Conservation (phyloP, 257 asterid genomes). For the Hygrophila difformis region DNA sequence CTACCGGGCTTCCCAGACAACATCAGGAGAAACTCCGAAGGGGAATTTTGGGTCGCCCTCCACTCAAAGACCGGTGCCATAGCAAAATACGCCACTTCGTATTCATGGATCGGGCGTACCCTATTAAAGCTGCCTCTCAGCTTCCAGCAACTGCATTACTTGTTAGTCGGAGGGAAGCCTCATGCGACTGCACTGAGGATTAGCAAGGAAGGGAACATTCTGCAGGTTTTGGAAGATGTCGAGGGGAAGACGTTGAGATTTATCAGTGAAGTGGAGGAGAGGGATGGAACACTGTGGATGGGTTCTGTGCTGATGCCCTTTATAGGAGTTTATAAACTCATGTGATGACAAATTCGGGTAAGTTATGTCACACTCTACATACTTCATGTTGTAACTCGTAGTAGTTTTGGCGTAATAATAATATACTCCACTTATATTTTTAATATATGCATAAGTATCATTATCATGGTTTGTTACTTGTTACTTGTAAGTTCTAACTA, state of each 20-base stretch:
- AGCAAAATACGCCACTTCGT: conserved; percentile 22
- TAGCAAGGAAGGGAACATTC: conserved; percentile 37
- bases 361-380: too few species aligned
- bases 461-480: too few species aligned
- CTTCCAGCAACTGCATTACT: conserved; percentile 46
- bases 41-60: conserved; percentile 69
- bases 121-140: conserved; percentile 39
- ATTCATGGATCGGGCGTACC: conserved; percentile 34
- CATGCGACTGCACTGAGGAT: conserved; percentile 58
- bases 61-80: conserved; percentile 36
- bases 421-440: too few species aligned
- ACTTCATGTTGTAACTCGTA: too few species aligned
- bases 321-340: conserved; percentile 35
- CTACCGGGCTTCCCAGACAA: conserved; percentile 68
- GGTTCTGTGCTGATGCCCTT: conserved; percentile 59
- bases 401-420: too few species aligned
- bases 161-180: conserved; percentile 52
- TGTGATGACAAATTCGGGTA: not conserved
- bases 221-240: conserved; percentile 53
- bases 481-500: too few species aligned
- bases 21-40: conserved; percentile 45
- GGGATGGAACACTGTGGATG: conserved; percentile 56
- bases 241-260: conserved; percentile 48
- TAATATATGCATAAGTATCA: too few species aligned
- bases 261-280: conserved; percentile 70